These are phyloP conservation scores for Nicotiana benthamiana DNA, from an alignment of 257 asterid genomes.

Conservation along the genomic window DNA sequence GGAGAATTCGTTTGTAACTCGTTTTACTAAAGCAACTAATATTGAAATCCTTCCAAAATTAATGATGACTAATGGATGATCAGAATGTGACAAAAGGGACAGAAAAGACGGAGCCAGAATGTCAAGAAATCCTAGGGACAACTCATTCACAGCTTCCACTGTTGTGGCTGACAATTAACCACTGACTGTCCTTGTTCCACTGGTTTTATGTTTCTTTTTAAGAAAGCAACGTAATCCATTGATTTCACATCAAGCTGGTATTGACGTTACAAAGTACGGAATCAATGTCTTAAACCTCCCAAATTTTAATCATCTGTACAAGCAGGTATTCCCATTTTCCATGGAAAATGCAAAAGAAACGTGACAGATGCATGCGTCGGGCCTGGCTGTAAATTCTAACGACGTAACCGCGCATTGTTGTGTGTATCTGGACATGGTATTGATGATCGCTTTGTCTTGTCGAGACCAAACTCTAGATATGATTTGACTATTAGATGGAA, in stretches of 20 bases:
- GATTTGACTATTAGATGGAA: not conserved
- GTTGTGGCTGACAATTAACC: not conserved
- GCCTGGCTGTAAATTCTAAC: not conserved
- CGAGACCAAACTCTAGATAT: not conserved
- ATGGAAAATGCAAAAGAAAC: not conserved
- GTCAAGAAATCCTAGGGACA: not conserved
- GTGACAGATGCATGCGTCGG: not conserved
- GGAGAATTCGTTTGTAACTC: not conserved
- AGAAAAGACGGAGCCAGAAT: not conserved
- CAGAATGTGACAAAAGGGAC: constrained; percentile 2
- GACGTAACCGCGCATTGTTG: not conserved
- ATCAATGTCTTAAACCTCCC: not conserved
- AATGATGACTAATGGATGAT: not conserved
- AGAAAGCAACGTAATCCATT: not conserved
- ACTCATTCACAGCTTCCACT: not conserved
- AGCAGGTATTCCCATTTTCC: not conserved
- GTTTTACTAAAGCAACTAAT: not conserved
- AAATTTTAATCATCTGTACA: not conserved
- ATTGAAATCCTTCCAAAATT: not conserved
- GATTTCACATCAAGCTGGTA: not conserved
- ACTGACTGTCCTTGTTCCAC: not conserved
- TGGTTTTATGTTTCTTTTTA: not conserved
- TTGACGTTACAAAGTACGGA: not conserved
- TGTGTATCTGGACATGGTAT: not conserved
- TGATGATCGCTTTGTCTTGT: not conserved